Evolutionary conservation across 179 eudicot species (phyloP).

Genomic region (Silene coronaria): DNA sequence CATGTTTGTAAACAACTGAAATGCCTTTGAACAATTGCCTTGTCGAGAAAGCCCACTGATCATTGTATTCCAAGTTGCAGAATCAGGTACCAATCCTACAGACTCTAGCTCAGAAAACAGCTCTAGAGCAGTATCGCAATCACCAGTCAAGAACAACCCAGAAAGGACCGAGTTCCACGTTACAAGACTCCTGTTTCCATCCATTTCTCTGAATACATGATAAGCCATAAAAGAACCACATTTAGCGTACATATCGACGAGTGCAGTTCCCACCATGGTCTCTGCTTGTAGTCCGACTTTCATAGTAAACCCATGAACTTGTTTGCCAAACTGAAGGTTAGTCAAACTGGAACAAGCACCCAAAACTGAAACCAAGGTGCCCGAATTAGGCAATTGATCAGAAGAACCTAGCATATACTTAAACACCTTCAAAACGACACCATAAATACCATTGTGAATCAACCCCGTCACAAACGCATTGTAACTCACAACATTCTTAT

Average conservation of each 20-base stretch:
- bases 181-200: constrained; percentile 44
- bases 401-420: constrained; percentile 43
- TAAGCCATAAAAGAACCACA: constrained; percentile 57
- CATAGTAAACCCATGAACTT: constrained; percentile 52
- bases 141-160: constrained; percentile 59
- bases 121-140: constrained; percentile 48
- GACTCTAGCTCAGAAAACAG: constrained; percentile 46
- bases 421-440: constrained; percentile 43
- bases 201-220: constrained; percentile 48
- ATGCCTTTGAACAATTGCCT: constrained; percentile 52
- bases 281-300: constrained; percentile 44
- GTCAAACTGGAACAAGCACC: constrained; percentile 57
- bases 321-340: constrained; percentile 50
- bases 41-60: constrained; percentile 60
- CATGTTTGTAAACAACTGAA: constrained; percentile 60
- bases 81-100: constrained; percentile 64
- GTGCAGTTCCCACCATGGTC: constrained; percentile 62
- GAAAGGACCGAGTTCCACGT: constrained; percentile 81
- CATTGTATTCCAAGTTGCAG: constrained; percentile 79
- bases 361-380: constrained; percentile 55
- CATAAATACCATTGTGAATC: constrained; percentile 43
- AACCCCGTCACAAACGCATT: constrained; percentile 72
- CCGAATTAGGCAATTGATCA: constrained; percentile 41
- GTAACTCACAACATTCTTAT: constrained; percentile 56
- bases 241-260: constrained; percentile 71